A percentile compares a stretch with the other conserved stretches of the same genome.
phyloP scores from a whole-genome alignment of 2,329 filamentous ascomycete species.

The Colletotrichum eremochloae region DNA sequence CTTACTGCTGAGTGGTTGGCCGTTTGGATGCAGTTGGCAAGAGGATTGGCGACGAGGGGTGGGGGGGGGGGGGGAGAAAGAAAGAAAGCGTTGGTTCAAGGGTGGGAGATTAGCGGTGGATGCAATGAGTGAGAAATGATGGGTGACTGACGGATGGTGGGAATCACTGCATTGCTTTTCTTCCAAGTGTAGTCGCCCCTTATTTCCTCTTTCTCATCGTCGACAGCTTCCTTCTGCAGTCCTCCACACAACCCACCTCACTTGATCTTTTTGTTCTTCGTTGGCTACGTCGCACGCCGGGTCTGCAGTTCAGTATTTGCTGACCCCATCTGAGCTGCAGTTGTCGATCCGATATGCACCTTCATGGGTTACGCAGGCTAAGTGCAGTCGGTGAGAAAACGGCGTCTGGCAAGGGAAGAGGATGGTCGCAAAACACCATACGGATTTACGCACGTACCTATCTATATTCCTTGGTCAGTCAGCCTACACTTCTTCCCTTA shows the following conservation, averaged over 20 bases:
- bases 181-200: constrained; percentile 6
- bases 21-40: constrained; percentile 7
- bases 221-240: constrained; percentile 13
- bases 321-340: constrained; percentile 16
- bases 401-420: constrained; percentile 2
- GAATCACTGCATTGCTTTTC: constrained; percentile 20
- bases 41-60: constrained; percentile 15
- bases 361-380: constrained; percentile 15
- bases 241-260: background rate
- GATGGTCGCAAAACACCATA: constrained; percentile 6
- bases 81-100: constrained; percentile 26
- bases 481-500: constrained; percentile 7
- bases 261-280: constrained; percentile 4
- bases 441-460: constrained; percentile 33
- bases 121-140: constrained; percentile 34
- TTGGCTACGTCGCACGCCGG: background rate
- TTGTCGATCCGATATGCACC: constrained; percentile 35
- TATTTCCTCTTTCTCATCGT: background rate
- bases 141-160: constrained; percentile 26
- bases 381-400: constrained; percentile 40
- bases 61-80: background rate
- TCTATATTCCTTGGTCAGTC: background rate
- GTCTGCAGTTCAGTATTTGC: background rate
- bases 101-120: constrained; percentile 25
- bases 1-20: background rate